phyloP scores from a whole-genome alignment of 371 early-diverging fungal genomes.

The Thermomucor indicae-seudaticae region DNA sequence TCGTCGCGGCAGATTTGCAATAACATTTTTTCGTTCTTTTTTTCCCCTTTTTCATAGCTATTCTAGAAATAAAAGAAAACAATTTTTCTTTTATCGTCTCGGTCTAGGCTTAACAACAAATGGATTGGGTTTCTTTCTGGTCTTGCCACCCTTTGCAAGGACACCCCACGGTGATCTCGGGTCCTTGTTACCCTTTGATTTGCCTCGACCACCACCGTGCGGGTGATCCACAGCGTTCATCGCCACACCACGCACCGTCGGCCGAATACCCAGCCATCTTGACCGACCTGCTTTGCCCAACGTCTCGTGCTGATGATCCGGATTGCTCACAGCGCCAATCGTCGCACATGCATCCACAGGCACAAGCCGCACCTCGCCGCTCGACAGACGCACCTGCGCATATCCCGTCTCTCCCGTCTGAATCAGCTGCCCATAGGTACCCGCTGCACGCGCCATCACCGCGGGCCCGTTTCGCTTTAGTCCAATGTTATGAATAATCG shows the following conservation, averaged over 20 bases:
- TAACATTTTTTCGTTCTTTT: too few relatives aligned
- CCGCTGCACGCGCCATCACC: constrained; percentile 85
- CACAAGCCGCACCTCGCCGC: constrained; percentile 90
- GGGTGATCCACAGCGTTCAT: constrained; percentile 99
- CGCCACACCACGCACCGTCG: constrained; percentile 98
- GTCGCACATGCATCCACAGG: constrained; percentile 88
- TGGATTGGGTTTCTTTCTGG: constrained; percentile 71
- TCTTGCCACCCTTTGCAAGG: constrained; percentile 95
- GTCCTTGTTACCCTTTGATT: constrained; percentile 91
- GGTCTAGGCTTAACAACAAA: constrained; percentile 78
- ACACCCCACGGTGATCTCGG: constrained; percentile 95
- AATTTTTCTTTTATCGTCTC: constrained; percentile 50
- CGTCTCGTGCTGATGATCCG: constrained; percentile 85
- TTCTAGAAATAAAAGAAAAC: too few relatives aligned
- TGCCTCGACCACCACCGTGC: constrained; percentile 98
- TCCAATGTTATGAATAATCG: constrained; percentile 85
- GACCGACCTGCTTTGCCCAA: constrained; percentile 92
- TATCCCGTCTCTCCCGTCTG: constrained; percentile 74
- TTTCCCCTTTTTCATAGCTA: too few relatives aligned
- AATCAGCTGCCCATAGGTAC: constrained; percentile 86
- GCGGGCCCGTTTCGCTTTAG: constrained; percentile 81
- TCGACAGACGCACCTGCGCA: constrained; percentile 84
- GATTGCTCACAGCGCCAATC: constrained; percentile 91
- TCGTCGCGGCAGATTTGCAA: too few relatives aligned
- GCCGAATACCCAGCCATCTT: constrained; percentile 85